Conservation (phyloP, 192 early-diverging fungal species). For the Umbelopsis vinacea region DNA sequence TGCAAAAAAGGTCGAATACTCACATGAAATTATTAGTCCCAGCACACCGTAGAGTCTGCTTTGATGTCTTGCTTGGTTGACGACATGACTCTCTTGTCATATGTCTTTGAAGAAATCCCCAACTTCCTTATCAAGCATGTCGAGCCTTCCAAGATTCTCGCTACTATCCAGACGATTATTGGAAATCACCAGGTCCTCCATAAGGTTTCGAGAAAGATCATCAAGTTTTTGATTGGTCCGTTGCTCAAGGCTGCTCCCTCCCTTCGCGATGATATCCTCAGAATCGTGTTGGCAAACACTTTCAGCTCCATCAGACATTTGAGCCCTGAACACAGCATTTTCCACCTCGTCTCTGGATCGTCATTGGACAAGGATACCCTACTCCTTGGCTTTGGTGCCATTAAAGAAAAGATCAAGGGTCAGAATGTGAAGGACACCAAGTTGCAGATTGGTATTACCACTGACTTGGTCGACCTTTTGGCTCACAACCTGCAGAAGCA, state of each 20-base stretch:
- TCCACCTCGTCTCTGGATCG: slow-evolving; percentile 12
- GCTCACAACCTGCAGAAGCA: slow-evolving; percentile 36
- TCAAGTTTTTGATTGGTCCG: slow-evolving; percentile 25
- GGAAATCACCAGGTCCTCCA: slow-evolving; percentile 30
- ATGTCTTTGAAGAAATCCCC: slow-evolving; percentile 44
- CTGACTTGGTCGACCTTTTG: slow-evolving; percentile 42
- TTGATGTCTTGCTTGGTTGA: slow-evolving; percentile 40
- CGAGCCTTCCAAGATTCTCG: slow-evolving; percentile 36
- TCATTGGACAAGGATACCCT: slow-evolving; percentile 2
- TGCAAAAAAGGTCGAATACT: neutral
- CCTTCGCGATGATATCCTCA: neutral
- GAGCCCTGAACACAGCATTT: slow-evolving; percentile 11
- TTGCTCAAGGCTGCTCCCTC: slow-evolving; percentile 12
- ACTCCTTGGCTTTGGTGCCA: neutral
- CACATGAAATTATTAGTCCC: neutral
- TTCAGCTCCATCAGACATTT: neutral
- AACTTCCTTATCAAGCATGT: slow-evolving; percentile 42
- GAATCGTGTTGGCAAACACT: slow-evolving; percentile 10
- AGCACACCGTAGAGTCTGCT: slow-evolving; percentile 36
- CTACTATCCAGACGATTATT: slow-evolving; percentile 37
- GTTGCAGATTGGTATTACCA: slow-evolving; percentile 1
- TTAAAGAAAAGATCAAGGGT: neutral
- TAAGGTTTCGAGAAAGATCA: slow-evolving; percentile 34
- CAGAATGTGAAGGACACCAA: neutral
- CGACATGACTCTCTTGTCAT: slow-evolving; percentile 35